phyloP scores from a whole-genome alignment of 2,329 filamentous ascomycete genomes.

The Penicillium sp. region DNA sequence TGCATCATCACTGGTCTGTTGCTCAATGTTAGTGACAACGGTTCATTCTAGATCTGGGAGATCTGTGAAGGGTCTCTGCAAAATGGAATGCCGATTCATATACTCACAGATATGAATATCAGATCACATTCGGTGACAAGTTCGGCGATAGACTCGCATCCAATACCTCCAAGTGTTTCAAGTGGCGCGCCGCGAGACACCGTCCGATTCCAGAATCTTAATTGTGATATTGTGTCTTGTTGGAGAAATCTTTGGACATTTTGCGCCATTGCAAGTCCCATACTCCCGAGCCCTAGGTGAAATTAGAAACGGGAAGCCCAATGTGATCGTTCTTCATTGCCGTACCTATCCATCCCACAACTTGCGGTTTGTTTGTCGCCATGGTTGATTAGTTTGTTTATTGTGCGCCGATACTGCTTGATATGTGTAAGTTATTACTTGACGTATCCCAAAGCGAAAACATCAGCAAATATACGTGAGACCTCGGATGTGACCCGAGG shows the following conservation, averaged over 20 bases:
- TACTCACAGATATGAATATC: conserved; percentile 16
- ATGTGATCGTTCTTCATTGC: not conserved
- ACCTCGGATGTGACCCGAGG: conserved; percentile 7
- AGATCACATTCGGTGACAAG: conserved; percentile 11
- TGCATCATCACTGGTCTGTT: conserved; percentile 2
- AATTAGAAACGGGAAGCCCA: not conserved
- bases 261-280: conserved; percentile 16
- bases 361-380: not conserved
- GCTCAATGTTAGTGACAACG: not conserved
- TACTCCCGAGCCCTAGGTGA: conserved; percentile 10
- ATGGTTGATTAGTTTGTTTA: not conserved
- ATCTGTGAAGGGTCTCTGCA: not conserved
- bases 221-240: not conserved
- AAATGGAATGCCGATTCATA: not conserved
- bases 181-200: conserved; percentile 9
- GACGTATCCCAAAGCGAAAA: not conserved
- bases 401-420: not conserved
- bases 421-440: not conserved
- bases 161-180: conserved; percentile 1
- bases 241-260: conserved; percentile 11
- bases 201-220: conserved; percentile 16
- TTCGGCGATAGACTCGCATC: conserved; percentile 6
- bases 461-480: not conserved
- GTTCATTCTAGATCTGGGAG: not conserved
- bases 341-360: conserved; percentile 14